phyloP scores from a whole-genome alignment of 805 yeast species.

The Saturnispora saitoi region DNA sequence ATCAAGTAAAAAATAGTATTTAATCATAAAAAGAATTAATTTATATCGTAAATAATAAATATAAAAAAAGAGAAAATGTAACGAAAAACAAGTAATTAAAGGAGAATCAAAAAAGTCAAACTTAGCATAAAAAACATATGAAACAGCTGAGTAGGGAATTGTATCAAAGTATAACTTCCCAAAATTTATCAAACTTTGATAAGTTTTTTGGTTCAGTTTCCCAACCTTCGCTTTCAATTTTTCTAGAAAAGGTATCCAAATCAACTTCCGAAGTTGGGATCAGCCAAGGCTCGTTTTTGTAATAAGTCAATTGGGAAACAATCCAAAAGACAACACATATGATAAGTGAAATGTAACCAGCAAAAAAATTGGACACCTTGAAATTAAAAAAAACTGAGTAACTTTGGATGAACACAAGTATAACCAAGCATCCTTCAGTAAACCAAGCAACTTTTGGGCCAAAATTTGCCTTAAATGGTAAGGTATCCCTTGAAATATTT shows the following conservation, averaged over 20 bases:
- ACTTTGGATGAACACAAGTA: slow-evolving; percentile 65
- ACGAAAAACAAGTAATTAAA: too few species aligned
- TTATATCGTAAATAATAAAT: too few species aligned
- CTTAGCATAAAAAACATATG: too few species aligned
- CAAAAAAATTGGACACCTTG: slow-evolving; percentile 49
- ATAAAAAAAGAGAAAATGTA: too few species aligned
- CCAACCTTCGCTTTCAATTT: slow-evolving; percentile 38
- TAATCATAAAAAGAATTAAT: background rate
- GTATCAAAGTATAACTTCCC: background rate
- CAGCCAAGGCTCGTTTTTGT: slow-evolving; percentile 39
- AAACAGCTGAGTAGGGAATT: background rate
- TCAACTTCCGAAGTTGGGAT: slow-evolving; percentile 51
- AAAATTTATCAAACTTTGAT: slow-evolving; percentile 8
- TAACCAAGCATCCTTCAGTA: slow-evolving; percentile 41
- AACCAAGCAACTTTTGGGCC: slow-evolving; percentile 65
- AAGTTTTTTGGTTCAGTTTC: slow-evolving; percentile 32
- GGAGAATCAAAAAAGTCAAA: too few species aligned
- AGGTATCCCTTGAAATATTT: slow-evolving; percentile 54
- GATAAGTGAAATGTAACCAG: slow-evolving; percentile 62
- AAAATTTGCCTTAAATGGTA: slow-evolving; percentile 62
- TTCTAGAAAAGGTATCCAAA: slow-evolving; percentile 15
- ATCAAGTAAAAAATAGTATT: too few species aligned
- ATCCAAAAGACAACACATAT: slow-evolving; percentile 49
- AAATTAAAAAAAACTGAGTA: slow-evolving; percentile 51
- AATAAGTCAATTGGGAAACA: slow-evolving; percentile 39